Percentiles rank a stretch among this genome's conserved stretches.
phyloP scores from a whole-genome alignment of 2,329 filamentous ascomycete species.

The Stylonectria norvegica region DNA sequence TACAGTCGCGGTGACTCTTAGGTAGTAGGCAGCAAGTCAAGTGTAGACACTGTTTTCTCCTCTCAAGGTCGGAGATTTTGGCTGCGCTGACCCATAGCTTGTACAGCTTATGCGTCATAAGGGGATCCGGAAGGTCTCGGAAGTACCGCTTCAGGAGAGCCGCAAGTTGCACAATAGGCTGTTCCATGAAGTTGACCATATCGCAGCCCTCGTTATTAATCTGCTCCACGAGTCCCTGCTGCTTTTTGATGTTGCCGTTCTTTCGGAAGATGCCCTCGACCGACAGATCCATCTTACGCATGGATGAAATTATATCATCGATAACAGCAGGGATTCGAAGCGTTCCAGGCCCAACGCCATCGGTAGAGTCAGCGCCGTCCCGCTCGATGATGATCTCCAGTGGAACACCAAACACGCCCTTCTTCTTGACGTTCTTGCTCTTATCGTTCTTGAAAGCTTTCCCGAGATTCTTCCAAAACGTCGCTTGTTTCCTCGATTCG shows the following conservation, averaged over 20 bases:
- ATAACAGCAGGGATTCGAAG: slow-evolving; percentile 89
- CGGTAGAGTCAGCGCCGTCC: slow-evolving; percentile 95
- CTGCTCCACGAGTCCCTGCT: slow-evolving; percentile 79
- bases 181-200: slow-evolving; percentile 78
- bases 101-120: slow-evolving; percentile 94
- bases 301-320: slow-evolving; percentile 90
- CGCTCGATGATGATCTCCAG: slow-evolving; percentile 86
- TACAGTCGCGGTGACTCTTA: slow-evolving; percentile 85
- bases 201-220: slow-evolving; percentile 86
- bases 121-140: slow-evolving; percentile 86
- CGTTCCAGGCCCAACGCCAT: slow-evolving; percentile 88
- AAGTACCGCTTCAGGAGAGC: slow-evolving; percentile 94
- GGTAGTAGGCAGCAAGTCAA: slow-evolving; percentile 88
- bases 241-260: slow-evolving; percentile 95
- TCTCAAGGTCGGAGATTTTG: slow-evolving; percentile 78
- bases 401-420: slow-evolving; percentile 87
- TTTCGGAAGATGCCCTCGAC: slow-evolving; percentile 98
- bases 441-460: slow-evolving; percentile 92
- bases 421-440: slow-evolving; percentile 76
- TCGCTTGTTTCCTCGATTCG: slow-evolving; percentile 81
- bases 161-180: slow-evolving; percentile 90
- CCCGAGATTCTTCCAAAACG: slow-evolving; percentile 97
- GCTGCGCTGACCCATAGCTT: slow-evolving; percentile 85
- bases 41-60: slow-evolving; percentile 80
- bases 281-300: slow-evolving; percentile 98